Evolutionary conservation across 129 eudicot genomes (phyloP), one percentile per base, ranked within the genome.

Genomic region (Gnaphalium uliginosum): DNA sequence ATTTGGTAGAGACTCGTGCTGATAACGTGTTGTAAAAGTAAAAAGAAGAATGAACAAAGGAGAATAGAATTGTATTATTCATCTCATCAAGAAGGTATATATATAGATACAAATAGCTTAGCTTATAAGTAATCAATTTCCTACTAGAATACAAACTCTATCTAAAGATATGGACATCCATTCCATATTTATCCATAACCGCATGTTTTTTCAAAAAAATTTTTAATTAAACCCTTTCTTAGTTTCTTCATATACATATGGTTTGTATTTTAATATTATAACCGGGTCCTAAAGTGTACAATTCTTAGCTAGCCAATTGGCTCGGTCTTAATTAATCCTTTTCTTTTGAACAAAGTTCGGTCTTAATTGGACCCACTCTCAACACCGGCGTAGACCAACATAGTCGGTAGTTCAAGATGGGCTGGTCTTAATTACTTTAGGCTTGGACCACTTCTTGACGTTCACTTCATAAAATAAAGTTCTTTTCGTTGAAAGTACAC

Each of bases 341-440:
- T 19, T 56, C 61, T 56, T 56, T 56, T 56, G 24, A 56, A 56
- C 26, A 8, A 18, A 21, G 24, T 26, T 56, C 3, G 25, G 25
- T 56, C 61, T 19, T 19, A 19, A 19, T 56, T 56, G 61, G 61
- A 56, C 61, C 61, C 61, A 56, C 61, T 56, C 26, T 56, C 61
- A 56, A 56, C 13, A 56, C 61, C 61, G 61, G 26, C 61, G 4
- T 6, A 56, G 61, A 56, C 25, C 61, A 56, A 54, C 2, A 56
- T 18, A 5, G 24, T 56, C 10, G 8, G 24, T 56, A 43, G 51
- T 19, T 56, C 60, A 56, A 21, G 26, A n/a, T 56, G 61, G 61
- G 61, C 61, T 17, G 61, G 61, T 56, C 61, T 0, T 56, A 22
- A 8, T 56, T 56, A 56, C 61, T 56, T 14, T 2, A 6, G 61